Percentiles rank a stretch among this genome's conserved stretches.
phyloP scores from a whole-genome alignment of 495 filamentous ascomycete species.

The Stereocaulon alpinum region DNA sequence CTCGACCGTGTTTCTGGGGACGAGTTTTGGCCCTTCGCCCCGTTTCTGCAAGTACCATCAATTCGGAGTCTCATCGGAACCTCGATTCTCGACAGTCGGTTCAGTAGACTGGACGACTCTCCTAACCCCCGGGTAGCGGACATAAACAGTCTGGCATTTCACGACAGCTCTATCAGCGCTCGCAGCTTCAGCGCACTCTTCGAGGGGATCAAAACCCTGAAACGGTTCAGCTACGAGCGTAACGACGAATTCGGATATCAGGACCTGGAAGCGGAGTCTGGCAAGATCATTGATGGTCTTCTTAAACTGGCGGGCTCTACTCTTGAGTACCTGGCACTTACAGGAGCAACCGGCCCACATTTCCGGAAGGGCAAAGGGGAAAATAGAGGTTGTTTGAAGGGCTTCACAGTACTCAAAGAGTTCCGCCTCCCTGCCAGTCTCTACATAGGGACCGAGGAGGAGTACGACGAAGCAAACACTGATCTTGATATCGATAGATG shows the following conservation, averaged over 20 bases:
- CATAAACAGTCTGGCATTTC: neutral
- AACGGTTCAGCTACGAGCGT: neutral
- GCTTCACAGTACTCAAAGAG: neutral
- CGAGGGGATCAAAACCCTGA: neutral
- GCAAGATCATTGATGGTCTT: neutral
- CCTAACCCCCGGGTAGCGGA: neutral
- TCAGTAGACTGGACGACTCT: too few relatives aligned
- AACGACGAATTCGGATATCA: too few relatives aligned
- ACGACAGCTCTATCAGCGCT: neutral
- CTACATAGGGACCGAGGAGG: neutral
- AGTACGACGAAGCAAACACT: neutral
- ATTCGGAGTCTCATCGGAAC: too few relatives aligned
- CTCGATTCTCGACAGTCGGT: too few relatives aligned
- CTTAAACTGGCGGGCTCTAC: neutral
- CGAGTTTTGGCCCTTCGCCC: too few relatives aligned
- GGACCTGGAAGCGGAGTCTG: neutral
- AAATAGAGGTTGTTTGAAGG: neutral
- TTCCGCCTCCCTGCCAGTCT: neutral
- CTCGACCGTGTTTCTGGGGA: too few relatives aligned
- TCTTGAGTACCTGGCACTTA: neutral
- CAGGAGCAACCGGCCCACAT: neutral
- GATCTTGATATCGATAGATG: neutral
- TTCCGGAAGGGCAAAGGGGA: too few relatives aligned
- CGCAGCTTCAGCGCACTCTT: neutral
- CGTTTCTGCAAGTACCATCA: too few relatives aligned